Base-by-base conservation (phyloP, 2,329 filamentous ascomycete genomes). In the Erysiphe neolycopersici region DNA sequence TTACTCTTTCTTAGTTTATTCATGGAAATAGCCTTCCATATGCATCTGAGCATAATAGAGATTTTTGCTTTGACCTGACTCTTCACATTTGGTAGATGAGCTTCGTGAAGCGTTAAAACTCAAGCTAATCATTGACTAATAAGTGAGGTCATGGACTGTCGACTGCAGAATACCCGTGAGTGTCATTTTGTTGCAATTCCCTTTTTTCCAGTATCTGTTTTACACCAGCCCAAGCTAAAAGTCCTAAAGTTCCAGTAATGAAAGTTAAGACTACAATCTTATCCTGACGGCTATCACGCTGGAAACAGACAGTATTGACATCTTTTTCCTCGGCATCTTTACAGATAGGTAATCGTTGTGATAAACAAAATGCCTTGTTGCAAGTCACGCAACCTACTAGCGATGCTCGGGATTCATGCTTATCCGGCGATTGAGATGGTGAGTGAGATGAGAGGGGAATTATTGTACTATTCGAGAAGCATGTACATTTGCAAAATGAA, bases 401-500 rank as follows among this genome's bases (percentile, higher is more conserved):
- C 47, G 51, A 60, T 53, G 53, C 62, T 59, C 44, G 52, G 16
- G 52, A 42, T 9, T 46, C 33, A 17, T 46, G 22, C 41, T 50
- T 49, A 9, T 51, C 44, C 14, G 46, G 43, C 16, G 36, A 49
- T 18, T 31, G 19, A 11, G 29, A n/a, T 41, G 51, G 49, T 43
- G 53, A 51, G 48, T 49, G 55, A 46, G 48, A 56, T 47, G 52
- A 68, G 10, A 76, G 64, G 13, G 68, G 64, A 54, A 77, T 73
- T 53, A 77, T 73, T 50, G 71, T 76, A 63, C 69, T 73, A 61
- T 77, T 76, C 51, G 69, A 71, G 61, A 74, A 74, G 61, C 73
- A 77, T 51, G 71, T 76, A 61, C 73, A 77, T 64, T 77, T 77
- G 64, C 73, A 77, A 56, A 76, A 77, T 1, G 68, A 70, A 16